These are phyloP conservation scores for Aquilaria agallochum DNA, from an alignment of 441 rosid species.

Conservation along the genomic window DNA sequence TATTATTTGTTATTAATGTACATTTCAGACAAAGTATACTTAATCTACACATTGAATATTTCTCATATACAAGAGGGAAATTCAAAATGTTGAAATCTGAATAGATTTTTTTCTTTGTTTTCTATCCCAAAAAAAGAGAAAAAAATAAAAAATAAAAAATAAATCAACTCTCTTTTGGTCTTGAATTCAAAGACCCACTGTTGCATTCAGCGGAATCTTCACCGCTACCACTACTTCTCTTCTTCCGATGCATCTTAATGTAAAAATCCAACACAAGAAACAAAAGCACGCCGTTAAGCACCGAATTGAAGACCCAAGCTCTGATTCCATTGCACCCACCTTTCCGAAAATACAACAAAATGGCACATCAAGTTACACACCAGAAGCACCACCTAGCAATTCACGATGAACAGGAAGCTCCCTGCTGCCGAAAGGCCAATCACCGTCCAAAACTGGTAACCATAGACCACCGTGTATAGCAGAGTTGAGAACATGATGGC, in stretches of 20 bases:
- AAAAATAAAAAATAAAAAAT: too few relatives aligned
- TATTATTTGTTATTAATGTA: too few relatives aligned
- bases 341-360: slow-evolving; percentile 37
- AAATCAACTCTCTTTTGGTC: too few relatives aligned
- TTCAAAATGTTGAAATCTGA: too few relatives aligned
- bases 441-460: slow-evolving; percentile 87
- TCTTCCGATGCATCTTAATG: slow-evolving; percentile 24
- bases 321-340: slow-evolving; percentile 93
- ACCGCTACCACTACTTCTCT: slow-evolving; percentile 7
- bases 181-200: too few relatives aligned
- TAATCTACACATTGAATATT: too few relatives aligned
- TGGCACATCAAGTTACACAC: too few relatives aligned
- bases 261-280: slow-evolving; percentile 24
- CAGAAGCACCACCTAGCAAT: slow-evolving; percentile 37
- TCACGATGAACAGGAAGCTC: slow-evolving; percentile 62
- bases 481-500: slow-evolving; percentile 62
- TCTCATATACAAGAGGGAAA: too few relatives aligned
- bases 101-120: too few relatives aligned
- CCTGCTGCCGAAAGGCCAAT: slow-evolving; percentile 67
- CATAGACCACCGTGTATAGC: slow-evolving; percentile 64
- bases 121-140: too few relatives aligned
- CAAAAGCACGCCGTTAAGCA: slow-evolving; percentile 59
- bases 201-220: neutral
- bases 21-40: too few relatives aligned
- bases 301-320: slow-evolving; percentile 77